Base-by-base conservation (phyloP, 1,284 basidiomycete species). In the Sporisorium reilianum region DNA sequence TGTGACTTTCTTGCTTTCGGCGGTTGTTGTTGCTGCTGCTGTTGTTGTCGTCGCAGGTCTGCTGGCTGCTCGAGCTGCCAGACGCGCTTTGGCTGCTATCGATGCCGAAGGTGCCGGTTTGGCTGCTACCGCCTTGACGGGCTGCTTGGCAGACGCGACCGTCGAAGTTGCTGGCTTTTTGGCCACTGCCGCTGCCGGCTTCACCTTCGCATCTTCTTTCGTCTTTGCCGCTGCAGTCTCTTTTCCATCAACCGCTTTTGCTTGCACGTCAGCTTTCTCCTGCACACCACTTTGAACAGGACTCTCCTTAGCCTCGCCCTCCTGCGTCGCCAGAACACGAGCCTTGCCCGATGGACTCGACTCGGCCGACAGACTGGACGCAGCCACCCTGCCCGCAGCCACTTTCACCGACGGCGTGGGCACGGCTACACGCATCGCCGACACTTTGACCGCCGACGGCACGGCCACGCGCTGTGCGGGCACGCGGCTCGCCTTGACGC, bases 401-500 rank as follows among this genome's bases (percentile, higher is more conserved):
- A 64, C 28, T 44, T 73, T 73, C 9, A 55, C 69, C 9, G 69
- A 72, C 1, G 70, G 70, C 9, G 70, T 73, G 0, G 61, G 56
- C 14, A 56, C 61, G 2, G 50, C 64, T 14, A 73, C 61, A 3
- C 70, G 56, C 42, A 53, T 63, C 9, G 70, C 70, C 30, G 64
- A 40, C 7, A 67, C 57, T 22, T 73, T 73, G 49, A 50, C 64
- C 10, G 64, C 70, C 2, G 60, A 57, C 2, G 48, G 54, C 45
- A 61, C 46, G 11, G 34, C 53, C 18, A 68, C 64, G 2, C 70
- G 48, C 22, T 73, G 64, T n/a, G 64, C 64, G 8, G 61, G 64
- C 4, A 73, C 70, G 16, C 70, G 30, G 50, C 57, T 73, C 12
- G 70, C 70, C 26, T 73, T 73, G 52, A 67, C 64, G 8, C 53